Evolutionary conservation across 768 basidiomycete species (phyloP), one percentile per base, ranked within the genome.

Genomic region (Hygrophorus russula): DNA sequence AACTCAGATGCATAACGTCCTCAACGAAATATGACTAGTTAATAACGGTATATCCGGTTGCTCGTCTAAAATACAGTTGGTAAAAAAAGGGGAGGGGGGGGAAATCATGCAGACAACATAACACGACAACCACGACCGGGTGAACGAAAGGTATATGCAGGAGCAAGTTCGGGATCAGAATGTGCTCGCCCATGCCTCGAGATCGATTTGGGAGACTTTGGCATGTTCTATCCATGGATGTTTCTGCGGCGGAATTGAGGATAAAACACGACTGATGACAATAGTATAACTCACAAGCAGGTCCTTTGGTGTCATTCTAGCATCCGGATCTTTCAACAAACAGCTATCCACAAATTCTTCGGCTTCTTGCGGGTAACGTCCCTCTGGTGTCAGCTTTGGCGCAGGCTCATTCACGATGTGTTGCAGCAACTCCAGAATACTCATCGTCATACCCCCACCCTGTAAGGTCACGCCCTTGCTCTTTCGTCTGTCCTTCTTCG

Each of bases 401-500:
- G 96, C 94, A 46, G 94, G 91, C 65, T 98, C 96, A 57, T 98
- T 97, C 41, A 99, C 96, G 53, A 99, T 98, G 59, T 97, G 91
- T 58, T 98, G 96, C 49, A 99, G 66, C 41, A 99, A 62, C 65
- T 99, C 96, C 51, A 99, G 65, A 61, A 99, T 98, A 55, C 84
- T 88, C 93, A 99, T 97, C 51, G 91, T 96, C 84, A 90, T 92
- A 24, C 85, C 87, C 1, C 90, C 88, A 30, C 94, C 94, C 58
- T 93, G 90, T 51, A 96, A 64, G 52, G 82, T 87, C 44, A 97
- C 94, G 38, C 94, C 94, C 53, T 79, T 85, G 57, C 84, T 88
- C 74, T 89, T 90, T 56, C 83, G 68, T 62, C 82, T 84, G 51
- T 86, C 84, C 62, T 82, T 80, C 69, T 83, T 84, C 52, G 56